Evolutionary conservation across 306 rosid species (phyloP).

Genomic region (Carpinus viminea): DNA sequence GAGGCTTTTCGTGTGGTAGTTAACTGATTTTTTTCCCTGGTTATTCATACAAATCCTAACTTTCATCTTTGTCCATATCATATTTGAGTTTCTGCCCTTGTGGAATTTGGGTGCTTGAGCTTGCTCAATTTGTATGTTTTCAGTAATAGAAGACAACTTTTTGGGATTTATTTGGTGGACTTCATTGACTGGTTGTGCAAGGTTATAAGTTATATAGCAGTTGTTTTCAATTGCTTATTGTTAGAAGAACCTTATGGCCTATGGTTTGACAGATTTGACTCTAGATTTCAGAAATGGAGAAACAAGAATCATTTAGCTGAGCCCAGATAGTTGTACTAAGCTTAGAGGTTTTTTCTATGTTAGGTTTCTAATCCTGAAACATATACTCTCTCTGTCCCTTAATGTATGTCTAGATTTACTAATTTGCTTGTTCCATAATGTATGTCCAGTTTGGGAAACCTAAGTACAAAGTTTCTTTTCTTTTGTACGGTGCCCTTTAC

Average conservation of each 20-base stretch:
- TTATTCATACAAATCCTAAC: background rate
- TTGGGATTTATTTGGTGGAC: no score
- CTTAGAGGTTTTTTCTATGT: background rate
- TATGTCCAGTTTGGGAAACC: background rate
- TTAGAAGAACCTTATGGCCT: no score
- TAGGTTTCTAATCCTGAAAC: background rate
- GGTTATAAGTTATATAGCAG: no score
- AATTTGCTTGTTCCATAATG: background rate
- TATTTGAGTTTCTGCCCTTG: no score
- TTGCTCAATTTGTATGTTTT: no score
- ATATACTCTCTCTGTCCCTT: background rate
- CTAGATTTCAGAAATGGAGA: no score
- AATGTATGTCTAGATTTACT: background rate
- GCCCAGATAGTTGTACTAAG: background rate
- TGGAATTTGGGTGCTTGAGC: background rate
- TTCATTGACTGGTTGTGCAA: no score
- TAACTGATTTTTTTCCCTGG: background rate
- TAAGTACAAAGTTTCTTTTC: background rate
- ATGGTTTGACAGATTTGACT: no score
- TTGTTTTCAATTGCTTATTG: no score
- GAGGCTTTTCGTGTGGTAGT: background rate
- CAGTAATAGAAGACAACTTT: no score
- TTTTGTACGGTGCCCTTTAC: background rate
- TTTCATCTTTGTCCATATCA: background rate
- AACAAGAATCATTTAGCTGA: no score